Base-by-base conservation (phyloP, 2,329 filamentous ascomycete species). In the Scytalidium lignicola region DNA sequence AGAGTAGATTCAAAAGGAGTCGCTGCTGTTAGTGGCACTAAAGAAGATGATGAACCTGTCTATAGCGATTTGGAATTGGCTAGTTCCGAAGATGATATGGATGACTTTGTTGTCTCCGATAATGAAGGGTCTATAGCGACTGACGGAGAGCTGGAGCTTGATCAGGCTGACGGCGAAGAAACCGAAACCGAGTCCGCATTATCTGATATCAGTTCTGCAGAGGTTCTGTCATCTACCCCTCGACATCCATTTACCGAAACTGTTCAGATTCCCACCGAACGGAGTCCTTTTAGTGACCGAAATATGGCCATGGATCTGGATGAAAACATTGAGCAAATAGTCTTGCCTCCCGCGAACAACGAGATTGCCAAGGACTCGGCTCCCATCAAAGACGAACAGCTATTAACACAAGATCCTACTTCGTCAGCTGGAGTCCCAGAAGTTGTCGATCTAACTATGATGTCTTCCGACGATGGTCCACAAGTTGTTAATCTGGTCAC, bases 71-170 rank as follows among this genome's bases (percentile, higher is more conserved):
- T 44, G 15, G 55, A 58, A 7, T 47, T 32, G 8, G 28, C 32
- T 5, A 50, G 47, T 52, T 74, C 67, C 18, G 76, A 76, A 20
- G 74, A 75, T 20, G 70, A 70, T 8, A 39, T 73, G 18, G 65
- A 69, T 3, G 66, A 70, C 41, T 83, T 85, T 51, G 64, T 86
- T 43, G 69, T 79, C 20, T 42, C 54, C 26, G 61, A 67, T 26
- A 58, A 63, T 29, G 55, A 59, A 17, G 49, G 55, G 23, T 29
- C 28, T 6, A 28, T 41, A 18, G 43, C 41, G n/a, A 29, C 41
- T 39, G 47, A 53, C 26, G 49, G 52, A 12, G 54, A 46, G 41
- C 40, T 55, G 7, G 58, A 61, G 21, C 51, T 59, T 19, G 46
- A 59, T 42, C 51, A 62, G 43, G 59, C 55, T n/a, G 56, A 61